Percentiles rank a stretch among this genome's conserved stretches.
Evolutionary conservation across 2,329 filamentous ascomycete genomes (phyloP).

Genomic region (Apiospora marii): DNA sequence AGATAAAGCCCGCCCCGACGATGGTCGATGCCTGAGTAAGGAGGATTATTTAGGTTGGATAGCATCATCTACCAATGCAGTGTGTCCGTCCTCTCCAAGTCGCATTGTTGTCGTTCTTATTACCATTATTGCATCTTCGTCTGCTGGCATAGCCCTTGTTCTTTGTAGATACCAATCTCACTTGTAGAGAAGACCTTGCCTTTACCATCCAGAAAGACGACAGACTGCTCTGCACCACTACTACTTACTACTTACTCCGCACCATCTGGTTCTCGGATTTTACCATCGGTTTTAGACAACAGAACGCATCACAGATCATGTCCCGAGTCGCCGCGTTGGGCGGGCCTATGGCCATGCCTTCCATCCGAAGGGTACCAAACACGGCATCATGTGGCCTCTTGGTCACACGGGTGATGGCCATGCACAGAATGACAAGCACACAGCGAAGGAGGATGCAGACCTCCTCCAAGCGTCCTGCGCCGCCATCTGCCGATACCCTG

Average conservation of each 20-base stretch:
- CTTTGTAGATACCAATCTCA: not conserved
- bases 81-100: not conserved
- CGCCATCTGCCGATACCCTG: conserved; percentile 29
- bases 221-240: not conserved
- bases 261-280: not conserved
- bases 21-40: conserved; percentile 15
- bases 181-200: not conserved
- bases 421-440: conserved; percentile 10
- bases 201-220: not conserved
- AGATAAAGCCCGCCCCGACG: conserved; percentile 20
- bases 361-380: conserved; percentile 21
- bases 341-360: conserved; percentile 24
- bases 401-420: conserved; percentile 1
- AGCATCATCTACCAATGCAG: conserved; percentile 4
- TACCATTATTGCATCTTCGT: not conserved
- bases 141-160: not conserved
- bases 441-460: conserved; percentile 24
- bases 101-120: not conserved
- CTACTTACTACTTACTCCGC: conserved; percentile 9
- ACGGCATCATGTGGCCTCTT: conserved; percentile 25
- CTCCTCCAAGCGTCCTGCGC: conserved; percentile 16
- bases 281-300: not conserved
- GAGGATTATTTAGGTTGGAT: conserved; percentile 20
- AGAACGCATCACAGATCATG: conserved; percentile 19
- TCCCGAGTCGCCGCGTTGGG: conserved; percentile 23